Base-by-base conservation (phyloP, 2,329 filamentous ascomycete species). In the Thielaviopsis euricoi region DNA sequence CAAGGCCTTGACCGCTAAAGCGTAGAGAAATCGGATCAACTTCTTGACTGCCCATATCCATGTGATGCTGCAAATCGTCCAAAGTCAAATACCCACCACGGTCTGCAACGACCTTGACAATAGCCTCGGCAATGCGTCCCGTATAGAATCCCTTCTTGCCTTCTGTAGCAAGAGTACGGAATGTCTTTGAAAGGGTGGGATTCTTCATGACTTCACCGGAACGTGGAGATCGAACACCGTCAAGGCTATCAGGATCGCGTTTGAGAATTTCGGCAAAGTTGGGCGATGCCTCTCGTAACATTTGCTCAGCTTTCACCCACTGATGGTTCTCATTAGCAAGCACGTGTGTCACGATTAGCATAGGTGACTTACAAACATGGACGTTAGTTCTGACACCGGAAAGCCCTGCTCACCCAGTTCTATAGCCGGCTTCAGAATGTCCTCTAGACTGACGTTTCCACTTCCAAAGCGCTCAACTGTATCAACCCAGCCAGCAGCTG, bases 141-240 rank as follows among this genome's bases (percentile, higher is more conserved):
- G 82, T 79, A 69, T 98, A 98, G 73, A 96, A 98, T 0, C 91
- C 93, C 64, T 82, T 81, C 71, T 94, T 96, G 21, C 90, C 89
- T 60, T 95, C 77, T 33, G 81, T 76, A 0, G 83, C 91, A 5
- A 98, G 75, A 0, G 84, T 72, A 58, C 86, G 80, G 71, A 95
- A 96, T 0, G 91, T 96, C 52, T 79, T 77, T 0, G 87, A 90
- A 9, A 97, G 75, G 0, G 80, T 82, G 0, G 86, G 86, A 62
- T 95, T 94, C 71, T 82, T 88, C 78, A 97, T 86, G 62, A 97
- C 81, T 66, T 98, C 93, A 5, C 93, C 93, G 0, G 88, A 76
- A 1, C 71, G 74, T 0, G 93, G 93, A 1, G 85, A 82, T 57
- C 90, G 79, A 58, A 80, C 83, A 9, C 89, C 88, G 64, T 84